Evolutionary conservation across 2,329 filamentous ascomycete species (phyloP), one percentile per base, ranked within the genome.

Genomic region (Pseudogymnoascus sp.): DNA sequence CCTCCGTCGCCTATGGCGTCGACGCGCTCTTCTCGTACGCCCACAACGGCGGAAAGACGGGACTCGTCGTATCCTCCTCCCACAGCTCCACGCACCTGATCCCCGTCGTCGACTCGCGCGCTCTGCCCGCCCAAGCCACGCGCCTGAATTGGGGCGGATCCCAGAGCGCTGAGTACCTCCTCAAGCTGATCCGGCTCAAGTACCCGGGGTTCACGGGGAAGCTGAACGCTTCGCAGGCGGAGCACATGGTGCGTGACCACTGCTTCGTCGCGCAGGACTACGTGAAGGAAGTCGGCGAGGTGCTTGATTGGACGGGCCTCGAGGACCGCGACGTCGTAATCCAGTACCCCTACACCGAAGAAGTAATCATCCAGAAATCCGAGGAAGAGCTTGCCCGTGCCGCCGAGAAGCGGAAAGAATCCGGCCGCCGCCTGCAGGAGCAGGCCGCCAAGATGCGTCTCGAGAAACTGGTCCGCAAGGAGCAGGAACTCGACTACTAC

Each of bases 391-490:
- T 99, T 14, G 92, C 90, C 2, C 84, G 87, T 43, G 91, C 96
- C 68, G 92, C 93, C 10, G 95, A 99, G 79, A 89, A 93, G 74
- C 92, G 96, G 73, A 96, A 96, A 75, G 95, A 99, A 77, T 95
- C 92, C 69, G 95, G 95, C 0, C 83, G 95, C 68, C 83, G 96
- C 54, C 75, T 99, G 25, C 95, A 99, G 75, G 92, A 97, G 71
- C 95, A 99, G 76, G 95, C 95, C 0, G 93, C 93, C 8, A 98
- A 96, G 77, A 96, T 97, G 92, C 88, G 95, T 6, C 79, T 99
- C 0, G 95, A 99, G 68, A 96, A 96, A 71, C 81, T 99, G 57
- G 91, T 98, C 74, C 90, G 90, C 73, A 99, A 99, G 76, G 95
- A 99, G 77, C 87, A 96, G 73, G 93, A 98, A 74, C 79, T 98